Conservation (phyloP, 2,329 filamentous ascomycete species). For the Hirsutella rhossiliensis region DNA sequence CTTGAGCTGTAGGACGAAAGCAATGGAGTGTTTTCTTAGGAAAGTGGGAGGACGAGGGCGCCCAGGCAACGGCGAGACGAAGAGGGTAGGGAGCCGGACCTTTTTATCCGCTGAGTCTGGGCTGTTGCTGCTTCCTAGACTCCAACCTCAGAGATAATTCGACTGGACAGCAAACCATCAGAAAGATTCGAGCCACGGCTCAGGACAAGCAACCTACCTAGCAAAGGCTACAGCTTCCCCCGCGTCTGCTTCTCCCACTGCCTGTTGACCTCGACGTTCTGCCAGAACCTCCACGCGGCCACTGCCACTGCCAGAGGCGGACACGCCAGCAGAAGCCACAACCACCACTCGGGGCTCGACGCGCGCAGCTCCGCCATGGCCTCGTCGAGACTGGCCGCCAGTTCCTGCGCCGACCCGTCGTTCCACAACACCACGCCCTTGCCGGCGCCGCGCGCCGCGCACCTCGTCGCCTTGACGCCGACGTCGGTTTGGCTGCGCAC, state of each 20-base stretch:
- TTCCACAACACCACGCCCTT: slow-evolving; percentile 84
- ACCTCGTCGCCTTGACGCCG: slow-evolving; percentile 66
- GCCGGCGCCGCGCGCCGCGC: slow-evolving; percentile 49
- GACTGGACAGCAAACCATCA: too few species aligned
- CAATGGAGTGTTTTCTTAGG: too few species aligned
- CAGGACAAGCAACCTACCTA: too few species aligned
- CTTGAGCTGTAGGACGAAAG: too few species aligned
- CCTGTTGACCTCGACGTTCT: slow-evolving; percentile 58
- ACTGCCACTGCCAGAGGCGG: slow-evolving; percentile 63
- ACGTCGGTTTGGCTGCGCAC: slow-evolving; percentile 83
- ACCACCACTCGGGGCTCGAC: slow-evolving; percentile 72
- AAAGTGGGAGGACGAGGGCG: too few species aligned
- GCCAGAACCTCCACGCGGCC: slow-evolving; percentile 59
- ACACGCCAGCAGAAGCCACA: slow-evolving; percentile 53
- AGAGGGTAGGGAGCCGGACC: not conserved
- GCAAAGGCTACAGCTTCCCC: slow-evolving; percentile 18
- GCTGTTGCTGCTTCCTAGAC: too few species aligned
- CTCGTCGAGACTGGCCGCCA: slow-evolving; percentile 53
- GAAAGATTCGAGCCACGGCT: too few species aligned
- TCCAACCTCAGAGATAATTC: too few species aligned
- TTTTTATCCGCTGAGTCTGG: too few species aligned
- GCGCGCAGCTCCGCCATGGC: slow-evolving; percentile 52
- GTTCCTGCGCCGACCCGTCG: slow-evolving; percentile 59
- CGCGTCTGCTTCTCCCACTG: slow-evolving; percentile 48
- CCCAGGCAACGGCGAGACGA: not conserved